Evolutionary conservation across 23 red algal genomes (phyloP).

Genomic region (Gracilaria domingensis): DNA sequence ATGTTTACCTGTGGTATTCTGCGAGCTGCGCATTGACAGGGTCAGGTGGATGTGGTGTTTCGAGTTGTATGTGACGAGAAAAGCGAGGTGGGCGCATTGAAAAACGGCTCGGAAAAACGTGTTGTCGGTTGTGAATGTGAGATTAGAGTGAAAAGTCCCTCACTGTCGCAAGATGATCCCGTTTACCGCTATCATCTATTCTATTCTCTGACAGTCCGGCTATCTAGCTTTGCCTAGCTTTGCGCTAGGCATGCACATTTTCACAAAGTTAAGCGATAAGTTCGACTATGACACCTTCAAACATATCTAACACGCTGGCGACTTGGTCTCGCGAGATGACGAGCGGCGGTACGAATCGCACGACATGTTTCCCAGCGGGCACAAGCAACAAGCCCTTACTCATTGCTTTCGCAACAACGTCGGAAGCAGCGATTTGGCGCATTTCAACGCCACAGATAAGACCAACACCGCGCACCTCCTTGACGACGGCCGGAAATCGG

Average conservation of each 20-base stretch:
- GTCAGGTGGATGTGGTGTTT: too few species aligned
- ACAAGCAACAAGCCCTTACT: slow-evolving; percentile 79
- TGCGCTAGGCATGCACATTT: neutral
- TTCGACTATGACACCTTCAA: slow-evolving; percentile 46
- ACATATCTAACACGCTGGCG: slow-evolving; percentile 45
- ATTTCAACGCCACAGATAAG: slow-evolving; percentile 88
- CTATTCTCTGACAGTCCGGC: neutral
- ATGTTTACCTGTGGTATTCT: too few species aligned
- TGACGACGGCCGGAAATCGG: slow-evolving; percentile 38
- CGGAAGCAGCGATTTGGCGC: slow-evolving; percentile 25
- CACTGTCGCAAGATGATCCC: neutral
- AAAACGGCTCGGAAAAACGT: too few species aligned
- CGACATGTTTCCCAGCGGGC: slow-evolving; percentile 84
- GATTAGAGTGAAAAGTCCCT: too few species aligned
- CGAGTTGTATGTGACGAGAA: too few species aligned
- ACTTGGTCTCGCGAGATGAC: slow-evolving; percentile 78
- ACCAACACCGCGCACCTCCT: slow-evolving; percentile 82
- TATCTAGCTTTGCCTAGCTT: neutral
- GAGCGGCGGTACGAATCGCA: slow-evolving; percentile 90
- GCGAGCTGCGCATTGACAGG: too few species aligned
- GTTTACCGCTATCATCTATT: neutral
- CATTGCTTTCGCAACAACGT: slow-evolving; percentile 71
- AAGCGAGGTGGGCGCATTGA: too few species aligned
- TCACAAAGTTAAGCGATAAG: neutral
- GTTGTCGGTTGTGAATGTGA: too few species aligned